These are phyloP conservation scores for Biscutella laevigata DNA, from an alignment of 441 rosid species.

Conservation along the genomic window DNA sequence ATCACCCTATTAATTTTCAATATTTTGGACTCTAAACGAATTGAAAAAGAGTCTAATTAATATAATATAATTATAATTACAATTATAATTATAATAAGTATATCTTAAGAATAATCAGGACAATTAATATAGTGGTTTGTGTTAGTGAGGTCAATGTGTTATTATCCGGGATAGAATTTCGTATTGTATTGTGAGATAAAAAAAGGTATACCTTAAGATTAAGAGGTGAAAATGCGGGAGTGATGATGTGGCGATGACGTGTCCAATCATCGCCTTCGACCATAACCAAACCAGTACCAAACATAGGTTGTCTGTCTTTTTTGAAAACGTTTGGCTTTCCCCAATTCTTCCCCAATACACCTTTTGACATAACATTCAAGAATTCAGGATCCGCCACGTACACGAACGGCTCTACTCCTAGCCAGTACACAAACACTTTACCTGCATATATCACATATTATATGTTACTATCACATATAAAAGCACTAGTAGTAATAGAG, in stretches of 20 bases:
- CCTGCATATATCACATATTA: no score
- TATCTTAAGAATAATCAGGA: no score
- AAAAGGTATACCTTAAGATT: slow-evolving; percentile 90
- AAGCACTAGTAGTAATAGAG: no score
- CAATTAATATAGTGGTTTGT: no score
- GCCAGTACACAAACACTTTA: slow-evolving; percentile 87
- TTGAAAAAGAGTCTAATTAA: not conserved
- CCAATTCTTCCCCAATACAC: slow-evolving; percentile 91
- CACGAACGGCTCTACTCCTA: slow-evolving; percentile 86
- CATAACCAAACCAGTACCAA: slow-evolving; percentile 80
- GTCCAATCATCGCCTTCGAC: slow-evolving; percentile 94
- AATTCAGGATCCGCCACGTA: slow-evolving; percentile 89
- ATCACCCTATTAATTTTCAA: slow-evolving; percentile 16
- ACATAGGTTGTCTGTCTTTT: slow-evolving; percentile 84
- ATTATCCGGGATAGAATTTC: no score
- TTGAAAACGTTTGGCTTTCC: slow-evolving; percentile 86
- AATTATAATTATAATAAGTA: no score
- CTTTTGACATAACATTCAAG: slow-evolving; percentile 55
- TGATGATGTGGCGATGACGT: slow-evolving; percentile 80
- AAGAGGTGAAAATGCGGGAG: slow-evolving; percentile 79
- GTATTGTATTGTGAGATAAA: no score
- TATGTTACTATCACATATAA: no score
- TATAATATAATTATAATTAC: not conserved
- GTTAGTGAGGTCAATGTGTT: no score
- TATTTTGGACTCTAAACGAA: slow-evolving; percentile 8